Base-by-base conservation (phyloP, 192 early-diverging fungal species). In the Coemansia aciculifera region DNA sequence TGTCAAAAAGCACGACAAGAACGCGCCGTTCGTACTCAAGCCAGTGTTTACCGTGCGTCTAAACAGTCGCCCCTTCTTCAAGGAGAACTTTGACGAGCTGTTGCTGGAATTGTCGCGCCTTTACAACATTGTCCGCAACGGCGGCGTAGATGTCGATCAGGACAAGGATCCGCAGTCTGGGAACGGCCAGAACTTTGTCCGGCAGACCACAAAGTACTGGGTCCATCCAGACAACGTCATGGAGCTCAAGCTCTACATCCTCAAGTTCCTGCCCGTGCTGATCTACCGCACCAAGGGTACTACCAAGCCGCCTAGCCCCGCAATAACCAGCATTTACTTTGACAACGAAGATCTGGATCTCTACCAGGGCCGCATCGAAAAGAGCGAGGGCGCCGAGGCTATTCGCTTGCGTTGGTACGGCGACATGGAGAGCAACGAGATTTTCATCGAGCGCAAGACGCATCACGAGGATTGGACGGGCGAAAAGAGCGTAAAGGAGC, bases 1-100 rank as follows among this genome's bases (percentile, higher is more conserved):
- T 71, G 87, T 99, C 75, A 99, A 99, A 83, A 99, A 99, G 83
- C 97, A 99, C 78, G 96, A 99, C 84, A 96, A 97, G 89, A 90
- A 94, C 83, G 95, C 95, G 43, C 87, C 85, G 9, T 93, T 89
- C 71, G 79, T 87, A 36, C 79, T 99, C 32, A 83, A 92, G 76
- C 87, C 92, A 31, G 74, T 93, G 85, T 90, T 92, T 77, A 86
- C 87, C 85, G 82, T 91, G 77, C 84, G 91, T 67, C 79, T 98
- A 24, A 93, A 96, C 84, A 85, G 78, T 75, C 81, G 87, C n/a
- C 87, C 91, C 7, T 95, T 95, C 70, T 91, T 89, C 80, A 90
- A 91, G 72, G 87, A 93, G 67, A 89, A 93, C 68, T 95, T 93
- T 81, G 95, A 98, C 65, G 73, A 80, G 24, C 84, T 97, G 13